Base-by-base conservation (phyloP, 768 basidiomycete species). In the Boletus rubropictus region DNA sequence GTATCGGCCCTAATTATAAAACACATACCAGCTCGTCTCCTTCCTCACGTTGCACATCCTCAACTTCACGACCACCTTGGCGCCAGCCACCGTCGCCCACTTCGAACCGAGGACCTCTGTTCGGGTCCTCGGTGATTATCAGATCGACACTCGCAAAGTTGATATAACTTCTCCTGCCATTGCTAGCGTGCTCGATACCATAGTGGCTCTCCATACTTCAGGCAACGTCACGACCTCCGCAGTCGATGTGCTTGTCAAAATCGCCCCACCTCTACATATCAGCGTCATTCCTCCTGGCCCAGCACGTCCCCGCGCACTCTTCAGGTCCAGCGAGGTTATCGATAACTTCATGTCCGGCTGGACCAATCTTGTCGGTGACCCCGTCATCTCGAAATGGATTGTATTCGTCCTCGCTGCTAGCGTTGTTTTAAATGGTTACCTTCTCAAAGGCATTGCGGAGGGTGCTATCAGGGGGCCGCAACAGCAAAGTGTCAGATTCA, bases 351-450 rank as follows among this genome's bases (percentile, higher is more conserved):
- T 96, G 87, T 80, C 80, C 35, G 77, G 80, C 4, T 97, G 94
- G 94, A 89, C 90, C 8, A 71, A 73, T 12, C 82, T 97, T 54
- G 91, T 97, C 42, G 92, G 92, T 31, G 95, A 99, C 61, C 95
- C 95, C 1, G 80, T 97, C 42, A 69, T 98, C 51, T 84, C 81
- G 58, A 98, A 98, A 71, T 94, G 90, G 87, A 93, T 98, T 62
- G 89, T 97, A 40, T 76, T 89, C 46, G 75, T 88, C 14, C 79
- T 99, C 20, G 86, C 82, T 3, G 77, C 95, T 50, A 88, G 85
- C 49, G 86, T 97, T 48, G 79, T 84, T 46, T 73, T 99, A 48
- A 99, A 99, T 53, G 94, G 93, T 4, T 97, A 90, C 61, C 75
- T 97, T 14, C 77, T 99, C 49, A 94, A 91, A 67, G 87, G 86